Evolutionary conservation across 495 filamentous ascomycete genomes (phyloP).

Genomic region (Aspergillus heteromorphus): DNA sequence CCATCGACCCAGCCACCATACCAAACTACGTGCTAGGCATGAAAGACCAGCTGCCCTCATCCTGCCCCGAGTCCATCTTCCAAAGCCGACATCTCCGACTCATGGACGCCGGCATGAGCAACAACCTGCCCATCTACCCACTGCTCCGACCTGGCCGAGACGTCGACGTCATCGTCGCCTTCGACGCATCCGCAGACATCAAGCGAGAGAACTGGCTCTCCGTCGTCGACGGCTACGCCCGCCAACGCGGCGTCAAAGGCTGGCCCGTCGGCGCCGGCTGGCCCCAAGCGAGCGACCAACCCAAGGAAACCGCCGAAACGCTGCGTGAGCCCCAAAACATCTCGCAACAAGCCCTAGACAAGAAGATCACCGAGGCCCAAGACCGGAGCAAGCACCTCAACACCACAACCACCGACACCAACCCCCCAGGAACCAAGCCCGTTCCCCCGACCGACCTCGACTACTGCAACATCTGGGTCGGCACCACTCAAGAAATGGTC

Average conservation of each 20-base stretch:
- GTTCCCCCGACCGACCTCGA: slow-evolving; percentile 55
- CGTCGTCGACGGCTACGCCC: slow-evolving; percentile 85
- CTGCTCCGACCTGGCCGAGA: slow-evolving; percentile 80
- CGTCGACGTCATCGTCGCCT: slow-evolving; percentile 86
- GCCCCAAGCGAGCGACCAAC: slow-evolving; percentile 56
- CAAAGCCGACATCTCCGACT: slow-evolving; percentile 67
- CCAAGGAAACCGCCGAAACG: slow-evolving; percentile 52
- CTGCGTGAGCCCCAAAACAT: slow-evolving; percentile 64
- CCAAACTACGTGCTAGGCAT: slow-evolving; percentile 85
- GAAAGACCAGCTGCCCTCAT: slow-evolving; percentile 63
- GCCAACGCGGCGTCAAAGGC: slow-evolving; percentile 79
- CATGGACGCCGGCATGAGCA: slow-evolving; percentile 98
- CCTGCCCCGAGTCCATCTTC: slow-evolving; percentile 69
- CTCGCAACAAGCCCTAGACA: slow-evolving; percentile 51
- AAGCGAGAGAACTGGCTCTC: slow-evolving; percentile 90
- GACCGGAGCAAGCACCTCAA: slow-evolving; percentile 35
- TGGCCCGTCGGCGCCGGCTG: slow-evolving; percentile 92
- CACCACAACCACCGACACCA: slow-evolving; percentile 8
- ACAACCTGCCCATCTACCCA: slow-evolving; percentile 94
- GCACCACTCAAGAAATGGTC: slow-evolving; percentile 65
- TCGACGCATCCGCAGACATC: slow-evolving; percentile 80
- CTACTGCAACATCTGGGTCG: slow-evolving; percentile 95
- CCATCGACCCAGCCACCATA: slow-evolving; percentile 80
- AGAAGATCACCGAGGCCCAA: slow-evolving; percentile 60
- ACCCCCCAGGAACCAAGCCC: not conserved